Evolutionary conservation across 805 yeast genomes (phyloP).

Genomic region (Candida hispaniensis): DNA sequence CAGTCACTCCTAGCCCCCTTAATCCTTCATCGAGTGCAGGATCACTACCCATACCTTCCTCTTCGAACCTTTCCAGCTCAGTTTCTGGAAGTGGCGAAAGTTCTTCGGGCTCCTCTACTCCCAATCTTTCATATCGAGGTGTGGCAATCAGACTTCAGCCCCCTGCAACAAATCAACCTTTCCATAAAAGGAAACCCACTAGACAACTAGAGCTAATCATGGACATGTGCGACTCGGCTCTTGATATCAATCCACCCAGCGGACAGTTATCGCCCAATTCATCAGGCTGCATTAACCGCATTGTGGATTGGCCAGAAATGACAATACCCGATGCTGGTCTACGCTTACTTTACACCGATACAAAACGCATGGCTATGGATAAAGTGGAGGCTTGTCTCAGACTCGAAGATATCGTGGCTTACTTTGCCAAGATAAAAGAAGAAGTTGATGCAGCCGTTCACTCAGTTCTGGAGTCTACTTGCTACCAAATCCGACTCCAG

Average conservation of each 20-base stretch:
- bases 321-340: constrained; percentile 42
- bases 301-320: constrained; percentile 14
- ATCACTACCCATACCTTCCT: constrained; percentile 6
- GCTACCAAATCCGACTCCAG: constrained; percentile 8
- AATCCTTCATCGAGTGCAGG: constrained; percentile 3
- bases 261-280: constrained; percentile 5
- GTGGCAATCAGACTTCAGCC: constrained; percentile 19
- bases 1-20: too few species aligned
- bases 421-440: constrained; percentile 61
- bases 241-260: constrained; percentile 57
- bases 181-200: constrained; percentile 34
- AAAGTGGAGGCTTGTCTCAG: constrained; percentile 64
- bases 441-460: constrained; percentile 68
- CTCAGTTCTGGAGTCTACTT: constrained; percentile 50
- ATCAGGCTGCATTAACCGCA: constrained; percentile 4
- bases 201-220: constrained; percentile 39
- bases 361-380: constrained; percentile 45
- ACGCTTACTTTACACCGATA: constrained; percentile 51
- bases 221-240: constrained; percentile 65
- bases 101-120: constrained; percentile 15
- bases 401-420: constrained; percentile 61
- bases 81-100: too few species aligned
- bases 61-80: too few species aligned
- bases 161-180: too few species aligned
- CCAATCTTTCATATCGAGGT: constrained; percentile 17